Conservation (phyloP, 495 filamentous ascomycete species). For the Glarea lozoyensis region DNA sequence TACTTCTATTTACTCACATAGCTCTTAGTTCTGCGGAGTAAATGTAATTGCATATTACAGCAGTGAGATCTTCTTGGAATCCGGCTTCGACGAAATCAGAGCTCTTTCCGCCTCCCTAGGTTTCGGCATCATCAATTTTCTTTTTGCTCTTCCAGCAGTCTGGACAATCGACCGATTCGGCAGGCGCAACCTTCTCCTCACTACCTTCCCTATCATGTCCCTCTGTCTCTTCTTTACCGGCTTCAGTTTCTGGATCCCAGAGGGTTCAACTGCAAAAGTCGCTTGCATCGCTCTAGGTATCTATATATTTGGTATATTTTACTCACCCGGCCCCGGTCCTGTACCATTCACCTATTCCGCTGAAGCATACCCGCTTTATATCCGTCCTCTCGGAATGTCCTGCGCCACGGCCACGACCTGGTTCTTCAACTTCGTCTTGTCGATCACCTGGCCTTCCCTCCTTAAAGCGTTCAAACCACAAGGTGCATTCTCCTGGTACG, state of each 20-base stretch:
- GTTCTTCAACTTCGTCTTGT: conserved; percentile 62
- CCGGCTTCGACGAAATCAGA: conserved; percentile 42
- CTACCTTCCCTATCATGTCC: conserved; percentile 71
- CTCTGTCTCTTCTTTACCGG: conserved; percentile 69
- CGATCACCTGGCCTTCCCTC: conserved; percentile 62
- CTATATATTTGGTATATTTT: conserved; percentile 59
- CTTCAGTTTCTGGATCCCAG: conserved; percentile 68
- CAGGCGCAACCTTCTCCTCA: conserved; percentile 67
- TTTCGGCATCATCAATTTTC: conserved; percentile 70
- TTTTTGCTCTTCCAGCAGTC: conserved; percentile 70
- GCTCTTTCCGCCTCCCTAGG: conserved; percentile 64
- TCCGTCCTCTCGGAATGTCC: conserved; percentile 66
- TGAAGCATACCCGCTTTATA: conserved; percentile 73
- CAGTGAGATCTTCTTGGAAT: conserved; percentile 51
- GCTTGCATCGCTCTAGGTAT: conserved; percentile 53
- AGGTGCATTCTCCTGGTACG: conserved; percentile 50
- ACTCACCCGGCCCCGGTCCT: conserved; percentile 63
- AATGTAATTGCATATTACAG: conserved; percentile 67
- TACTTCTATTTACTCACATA: conserved; percentile 1
- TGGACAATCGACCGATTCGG: conserved; percentile 81
- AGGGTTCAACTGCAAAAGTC: conserved; percentile 28
- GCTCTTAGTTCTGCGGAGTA: conserved; percentile 22
- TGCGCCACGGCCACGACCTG: conserved; percentile 65
- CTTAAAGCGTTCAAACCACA: conserved; percentile 40
- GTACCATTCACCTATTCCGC: conserved; percentile 70